These are phyloP conservation scores for Paraconiothyrium brasiliense DNA, from an alignment of 2,329 filamentous ascomycete species.

Conservation along the genomic window DNA sequence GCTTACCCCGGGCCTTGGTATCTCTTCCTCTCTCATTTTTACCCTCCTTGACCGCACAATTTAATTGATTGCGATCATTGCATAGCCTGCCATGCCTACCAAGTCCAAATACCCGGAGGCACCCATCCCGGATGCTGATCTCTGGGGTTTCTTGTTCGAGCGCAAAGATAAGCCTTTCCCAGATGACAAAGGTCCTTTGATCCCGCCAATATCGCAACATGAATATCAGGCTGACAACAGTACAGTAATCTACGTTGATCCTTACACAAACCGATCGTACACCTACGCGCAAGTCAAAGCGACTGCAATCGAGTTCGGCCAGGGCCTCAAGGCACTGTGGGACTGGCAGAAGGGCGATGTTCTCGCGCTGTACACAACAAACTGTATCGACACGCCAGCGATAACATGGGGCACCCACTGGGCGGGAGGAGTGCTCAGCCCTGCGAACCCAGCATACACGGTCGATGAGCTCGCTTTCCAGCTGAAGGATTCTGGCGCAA, in stretches of 20 bases:
- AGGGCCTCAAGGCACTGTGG: constrained; percentile 77
- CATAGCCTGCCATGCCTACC: constrained; percentile 69
- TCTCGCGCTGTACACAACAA: constrained; percentile 82
- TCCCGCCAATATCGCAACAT: constrained; percentile 4
- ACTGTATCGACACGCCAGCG: constrained; percentile 82
- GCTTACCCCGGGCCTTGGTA: not conserved
- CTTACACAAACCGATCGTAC: constrained; percentile 73
- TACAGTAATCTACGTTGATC: constrained; percentile 80
- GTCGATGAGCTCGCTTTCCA: constrained; percentile 85
- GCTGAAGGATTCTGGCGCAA: constrained; percentile 79
- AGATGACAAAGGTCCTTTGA: constrained; percentile 73
- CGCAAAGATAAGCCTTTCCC: constrained; percentile 70
- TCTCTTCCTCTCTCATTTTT: not conserved
- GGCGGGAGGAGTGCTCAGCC: constrained; percentile 83
- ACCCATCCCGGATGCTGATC: constrained; percentile 76
- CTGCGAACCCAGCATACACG: constrained; percentile 89
- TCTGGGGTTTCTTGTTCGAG: constrained; percentile 84
- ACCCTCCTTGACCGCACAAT: not conserved
- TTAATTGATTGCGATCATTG: not conserved
- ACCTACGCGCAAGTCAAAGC: constrained; percentile 74
- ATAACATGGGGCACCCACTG: constrained; percentile 82
- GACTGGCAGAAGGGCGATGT: constrained; percentile 86
- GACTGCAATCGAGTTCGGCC: constrained; percentile 78
- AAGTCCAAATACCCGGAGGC: constrained; percentile 71
- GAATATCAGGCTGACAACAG: constrained; percentile 18